Evolutionary conservation across 441 rosid genomes (phyloP).

Genomic region (Bocquillonia castaneifolia): DNA sequence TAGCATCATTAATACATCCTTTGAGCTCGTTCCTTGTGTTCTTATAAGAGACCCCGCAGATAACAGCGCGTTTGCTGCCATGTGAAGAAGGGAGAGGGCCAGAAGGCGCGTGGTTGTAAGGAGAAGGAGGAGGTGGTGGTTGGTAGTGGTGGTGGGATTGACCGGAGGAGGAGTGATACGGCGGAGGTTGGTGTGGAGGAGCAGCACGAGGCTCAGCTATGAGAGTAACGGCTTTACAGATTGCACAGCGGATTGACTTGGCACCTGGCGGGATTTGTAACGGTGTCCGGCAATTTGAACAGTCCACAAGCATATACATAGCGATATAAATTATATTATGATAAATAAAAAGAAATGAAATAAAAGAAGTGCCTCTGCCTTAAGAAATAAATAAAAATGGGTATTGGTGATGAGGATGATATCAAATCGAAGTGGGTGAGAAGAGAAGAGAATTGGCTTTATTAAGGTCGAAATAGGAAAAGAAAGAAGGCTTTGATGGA

Average conservation of each 20-base stretch:
- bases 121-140: constrained; percentile 31
- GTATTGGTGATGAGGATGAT: too few relatives aligned
- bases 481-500: too few relatives aligned
- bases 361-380: too few relatives aligned
- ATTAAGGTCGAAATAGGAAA: too few relatives aligned
- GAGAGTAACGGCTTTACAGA: constrained; percentile 65
- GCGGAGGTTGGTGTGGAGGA: constrained; percentile 30
- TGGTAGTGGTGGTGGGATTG: constrained; percentile 15
- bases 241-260: constrained; percentile 68
- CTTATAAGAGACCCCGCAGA: constrained; percentile 71
- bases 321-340: too few relatives aligned
- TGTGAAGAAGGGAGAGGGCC: constrained; percentile 49
- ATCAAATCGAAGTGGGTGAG: too few relatives aligned
- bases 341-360: too few relatives aligned
- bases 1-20: constrained; percentile 84
- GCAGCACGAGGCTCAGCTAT: constrained; percentile 53
- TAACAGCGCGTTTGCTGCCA: constrained; percentile 73
- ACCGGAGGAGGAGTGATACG: constrained; percentile 19
- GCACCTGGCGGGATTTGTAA: constrained; percentile 69
- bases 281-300: constrained; percentile 68
- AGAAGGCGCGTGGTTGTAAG: constrained; percentile 41
- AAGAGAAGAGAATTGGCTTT: too few relatives aligned
- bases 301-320: constrained; percentile 51
- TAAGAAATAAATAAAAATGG: too few relatives aligned
- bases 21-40: constrained; percentile 68